phyloP scores from a whole-genome alignment of 2,329 filamentous ascomycete genomes.

The Pestalotiopsis sp. region DNA sequence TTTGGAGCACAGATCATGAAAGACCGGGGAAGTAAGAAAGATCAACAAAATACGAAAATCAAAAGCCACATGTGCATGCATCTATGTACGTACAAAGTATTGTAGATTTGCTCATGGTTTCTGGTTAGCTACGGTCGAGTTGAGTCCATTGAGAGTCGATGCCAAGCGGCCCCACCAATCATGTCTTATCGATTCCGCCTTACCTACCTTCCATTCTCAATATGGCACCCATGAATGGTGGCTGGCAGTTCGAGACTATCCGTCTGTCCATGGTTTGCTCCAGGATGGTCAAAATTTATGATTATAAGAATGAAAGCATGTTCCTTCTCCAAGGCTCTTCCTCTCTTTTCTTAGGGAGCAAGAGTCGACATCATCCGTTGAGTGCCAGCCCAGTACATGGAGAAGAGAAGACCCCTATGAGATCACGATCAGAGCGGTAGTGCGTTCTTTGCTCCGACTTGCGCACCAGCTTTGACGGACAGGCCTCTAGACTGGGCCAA shows the following conservation, averaged over 20 bases:
- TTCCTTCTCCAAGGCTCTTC: not conserved
- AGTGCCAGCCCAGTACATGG: not conserved
- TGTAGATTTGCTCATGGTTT: not conserved
- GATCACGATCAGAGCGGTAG: not conserved
- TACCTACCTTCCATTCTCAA: not conserved
- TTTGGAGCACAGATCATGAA: too few species aligned
- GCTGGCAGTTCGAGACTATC: not conserved
- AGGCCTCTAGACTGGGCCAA: not conserved
- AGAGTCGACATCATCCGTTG: not conserved
- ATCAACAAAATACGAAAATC: too few species aligned
- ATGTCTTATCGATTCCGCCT: constrained; percentile 12
- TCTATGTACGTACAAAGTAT: not conserved
- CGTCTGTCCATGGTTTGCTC: not conserved
- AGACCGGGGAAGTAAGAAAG: too few species aligned
- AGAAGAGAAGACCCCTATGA: constrained; percentile 4
- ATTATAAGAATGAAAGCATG: not conserved
- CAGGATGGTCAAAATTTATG: not conserved
- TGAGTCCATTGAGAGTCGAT: not conserved
- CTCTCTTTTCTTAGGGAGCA: not conserved
- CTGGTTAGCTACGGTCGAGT: not conserved
- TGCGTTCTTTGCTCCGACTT: not conserved
- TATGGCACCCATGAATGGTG: constrained; percentile 3
- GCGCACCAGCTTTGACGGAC: constrained; percentile 2
- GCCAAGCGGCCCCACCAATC: constrained; percentile 1
- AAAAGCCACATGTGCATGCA: too few species aligned